Base-by-base conservation (phyloP, 2,329 filamentous ascomycete genomes). In the Fusarium pseudocircinatum region DNA sequence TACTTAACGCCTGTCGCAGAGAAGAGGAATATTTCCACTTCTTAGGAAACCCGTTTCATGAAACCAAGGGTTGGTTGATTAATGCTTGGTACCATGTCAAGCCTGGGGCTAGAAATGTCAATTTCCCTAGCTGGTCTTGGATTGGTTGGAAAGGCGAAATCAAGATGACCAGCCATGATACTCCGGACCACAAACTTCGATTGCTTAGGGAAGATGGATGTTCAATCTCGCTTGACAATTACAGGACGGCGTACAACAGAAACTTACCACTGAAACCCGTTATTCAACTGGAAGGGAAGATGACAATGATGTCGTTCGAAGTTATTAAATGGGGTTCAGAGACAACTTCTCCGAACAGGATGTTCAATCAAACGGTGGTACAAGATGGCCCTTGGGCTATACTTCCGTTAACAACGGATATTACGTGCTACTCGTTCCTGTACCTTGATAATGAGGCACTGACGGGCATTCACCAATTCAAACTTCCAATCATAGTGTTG, bases 51-150 rank as follows among this genome's bases (percentile, higher is more conserved):
- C 53, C 53, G 2, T 20, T 44, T 2, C 2, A 11, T 1, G 2
- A 4, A 20, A 14, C 11, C 13, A 26, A 24, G 28, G 28, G 28
- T 30, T 1, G n/a, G n/a, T 1, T 37, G 0, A 58, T 58, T 14
- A 58, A 58, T 24, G 30, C 30, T 7, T 58, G 24, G 40, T 46
- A 46, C 2, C 30, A 58, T 14, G 3, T 13, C 0, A 3, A n/a
- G 2, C 54, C 30, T n/a, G 40, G 8, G 0, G 2, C 4, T 8
- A 36, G 40, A 20, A 58, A 32, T 0, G 2, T 0, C 3, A 1
- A 7, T 1, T 46, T 28, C 28, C 54, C 54, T 4, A 47, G 54
- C 22, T 47, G 24, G 54, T 47, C 40, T 26, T 58, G 32, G 54
- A 58, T 2, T 4, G 30, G 32, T 10, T 58, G 54, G 54, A 58